These are phyloP conservation scores for Phytophthora quininea DNA, from an alignment of 352 stramenopile species.

Conservation along the genomic window DNA sequence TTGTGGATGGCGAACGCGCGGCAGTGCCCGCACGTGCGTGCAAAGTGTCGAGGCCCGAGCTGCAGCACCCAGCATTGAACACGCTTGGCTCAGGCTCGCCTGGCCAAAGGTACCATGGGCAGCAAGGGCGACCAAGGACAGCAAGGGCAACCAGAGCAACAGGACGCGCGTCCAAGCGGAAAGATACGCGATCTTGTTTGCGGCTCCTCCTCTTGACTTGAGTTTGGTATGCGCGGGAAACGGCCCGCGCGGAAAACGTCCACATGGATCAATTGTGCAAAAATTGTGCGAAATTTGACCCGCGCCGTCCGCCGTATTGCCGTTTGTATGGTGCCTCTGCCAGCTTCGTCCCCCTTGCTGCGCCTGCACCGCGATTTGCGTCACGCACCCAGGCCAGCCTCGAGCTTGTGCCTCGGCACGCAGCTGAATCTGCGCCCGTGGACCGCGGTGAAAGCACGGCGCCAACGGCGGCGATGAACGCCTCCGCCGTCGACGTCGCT, in stretches of 20 bases:
- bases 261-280: conserved; percentile 2
- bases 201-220: background rate
- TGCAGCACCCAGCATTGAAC: too few relatives aligned
- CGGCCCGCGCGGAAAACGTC: background rate
- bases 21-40: background rate
- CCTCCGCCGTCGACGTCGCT: background rate
- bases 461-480: background rate
- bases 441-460: background rate
- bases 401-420: too few relatives aligned
- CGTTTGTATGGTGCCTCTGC: background rate
- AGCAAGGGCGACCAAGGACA: background rate
- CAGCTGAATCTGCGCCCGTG: too few relatives aligned
- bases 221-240: background rate
- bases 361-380: too few relatives aligned
- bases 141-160: background rate
- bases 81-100: background rate
- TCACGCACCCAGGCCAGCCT: too few relatives aligned
- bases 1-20: background rate
- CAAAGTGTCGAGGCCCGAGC: background rate
- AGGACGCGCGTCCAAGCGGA: background rate
- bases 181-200: conserved; percentile 1
- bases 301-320: background rate
- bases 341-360: background rate
- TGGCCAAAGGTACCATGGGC: background rate
- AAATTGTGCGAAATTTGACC: background rate